Percentiles rank a stretch among this genome's conserved stretches.
Conservation (phyloP, 2,329 filamentous ascomycete species). For the Diaporthe capsici region DNA sequence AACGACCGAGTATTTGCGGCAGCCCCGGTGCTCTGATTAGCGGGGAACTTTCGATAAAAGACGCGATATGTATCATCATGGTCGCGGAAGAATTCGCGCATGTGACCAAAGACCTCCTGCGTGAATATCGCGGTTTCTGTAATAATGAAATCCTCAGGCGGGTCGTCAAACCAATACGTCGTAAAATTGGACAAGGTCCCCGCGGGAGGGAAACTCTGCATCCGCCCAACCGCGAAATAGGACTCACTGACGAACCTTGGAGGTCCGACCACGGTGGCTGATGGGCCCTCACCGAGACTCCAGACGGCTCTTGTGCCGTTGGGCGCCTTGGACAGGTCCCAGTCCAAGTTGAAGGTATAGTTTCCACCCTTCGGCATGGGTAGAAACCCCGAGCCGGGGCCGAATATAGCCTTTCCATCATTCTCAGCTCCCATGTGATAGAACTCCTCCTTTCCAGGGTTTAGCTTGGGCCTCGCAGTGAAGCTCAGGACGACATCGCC, state of each 20-base stretch:
- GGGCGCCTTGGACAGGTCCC: background rate
- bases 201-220: background rate
- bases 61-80: background rate
- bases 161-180: constrained; percentile 1
- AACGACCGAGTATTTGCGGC: background rate
- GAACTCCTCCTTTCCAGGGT: background rate
- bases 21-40: background rate
- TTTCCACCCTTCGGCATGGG: background rate
- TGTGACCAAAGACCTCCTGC: background rate
- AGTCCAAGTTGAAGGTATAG: background rate
- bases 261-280: background rate
- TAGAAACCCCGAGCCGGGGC: background rate
- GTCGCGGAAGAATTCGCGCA: background rate
- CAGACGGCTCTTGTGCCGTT: background rate
- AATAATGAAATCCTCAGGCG: background rate
- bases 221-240: background rate
- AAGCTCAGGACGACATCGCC: background rate
- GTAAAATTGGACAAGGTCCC: background rate
- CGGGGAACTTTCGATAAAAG: background rate
- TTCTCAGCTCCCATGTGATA: background rate
- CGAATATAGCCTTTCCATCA: background rate
- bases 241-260: background rate
- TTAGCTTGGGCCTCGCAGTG: background rate
- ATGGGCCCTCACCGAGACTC: background rate
- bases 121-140: background rate